Evolutionary conservation across 2,329 filamentous ascomycete species (phyloP).

Genomic region (Cytospora mali): DNA sequence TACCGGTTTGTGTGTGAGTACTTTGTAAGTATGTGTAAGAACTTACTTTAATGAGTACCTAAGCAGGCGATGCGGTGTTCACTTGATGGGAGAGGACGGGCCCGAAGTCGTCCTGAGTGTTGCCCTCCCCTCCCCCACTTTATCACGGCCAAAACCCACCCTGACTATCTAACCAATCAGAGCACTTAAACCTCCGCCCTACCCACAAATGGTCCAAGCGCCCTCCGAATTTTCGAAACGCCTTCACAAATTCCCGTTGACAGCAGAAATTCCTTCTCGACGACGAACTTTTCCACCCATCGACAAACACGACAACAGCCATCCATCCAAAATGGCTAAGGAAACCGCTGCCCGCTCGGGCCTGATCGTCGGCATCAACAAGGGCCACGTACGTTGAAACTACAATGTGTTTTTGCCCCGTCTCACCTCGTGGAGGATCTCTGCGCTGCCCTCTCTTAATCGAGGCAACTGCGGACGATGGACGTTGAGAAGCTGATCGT

Average conservation of each 20-base stretch:
- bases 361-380: slow-evolving; percentile 64
- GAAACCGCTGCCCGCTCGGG: slow-evolving; percentile 60
- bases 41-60: too few species aligned
- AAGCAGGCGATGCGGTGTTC: too few species aligned
- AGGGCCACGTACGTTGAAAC: slow-evolving; percentile 61
- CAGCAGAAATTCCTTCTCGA: slow-evolving; percentile 4
- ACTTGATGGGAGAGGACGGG: too few species aligned
- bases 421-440: slow-evolving; percentile 79
- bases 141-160: too few species aligned
- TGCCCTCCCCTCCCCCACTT: too few species aligned
- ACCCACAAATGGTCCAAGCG: not conserved
- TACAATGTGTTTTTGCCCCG: slow-evolving; percentile 45
- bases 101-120: too few species aligned
- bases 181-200: too few species aligned
- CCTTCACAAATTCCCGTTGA: not conserved
- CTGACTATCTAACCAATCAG: too few species aligned
- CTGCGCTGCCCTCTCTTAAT: slow-evolving; percentile 52
- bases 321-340: slow-evolving; percentile 57
- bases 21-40: too few species aligned
- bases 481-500: slow-evolving; percentile 57
- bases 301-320: slow-evolving; percentile 36
- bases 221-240: not conserved
- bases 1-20: too few species aligned
- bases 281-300: slow-evolving; percentile 25
- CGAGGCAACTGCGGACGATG: slow-evolving; percentile 57